Evolutionary conservation across 768 basidiomycete genomes (phyloP).

Genomic region (Hypholoma sublateritium): DNA sequence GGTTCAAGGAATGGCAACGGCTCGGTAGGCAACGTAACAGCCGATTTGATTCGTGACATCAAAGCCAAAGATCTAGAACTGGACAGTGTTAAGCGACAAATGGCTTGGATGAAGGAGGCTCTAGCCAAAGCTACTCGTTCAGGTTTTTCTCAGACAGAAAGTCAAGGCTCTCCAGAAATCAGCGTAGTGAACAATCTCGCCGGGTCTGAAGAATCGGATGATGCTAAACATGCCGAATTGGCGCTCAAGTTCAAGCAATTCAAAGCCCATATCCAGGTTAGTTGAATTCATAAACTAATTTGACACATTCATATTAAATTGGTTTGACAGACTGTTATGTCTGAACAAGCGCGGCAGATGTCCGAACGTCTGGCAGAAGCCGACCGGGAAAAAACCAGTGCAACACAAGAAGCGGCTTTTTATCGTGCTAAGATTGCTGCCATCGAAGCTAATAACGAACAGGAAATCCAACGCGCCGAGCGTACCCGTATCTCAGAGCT

Average conservation of each 20-base stretch:
- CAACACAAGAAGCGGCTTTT: constrained; percentile 92
- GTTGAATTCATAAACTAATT: constrained; percentile 15
- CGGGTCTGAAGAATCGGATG: constrained; percentile 39
- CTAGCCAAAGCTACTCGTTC: constrained; percentile 71
- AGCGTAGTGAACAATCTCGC: constrained; percentile 22
- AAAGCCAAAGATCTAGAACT: constrained; percentile 83
- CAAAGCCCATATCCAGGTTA: constrained; percentile 82
- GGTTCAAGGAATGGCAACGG: constrained; percentile 42
- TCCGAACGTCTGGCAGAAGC: constrained; percentile 81
- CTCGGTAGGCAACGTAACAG: constrained; percentile 68
- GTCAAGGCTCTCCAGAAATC: constrained; percentile 43
- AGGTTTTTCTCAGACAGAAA: constrained; percentile 70
- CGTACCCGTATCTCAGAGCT: constrained; percentile 74
- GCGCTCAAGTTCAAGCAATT: constrained; percentile 85
- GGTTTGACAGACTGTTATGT: constrained; percentile 59
- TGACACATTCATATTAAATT: constrained; percentile 2
- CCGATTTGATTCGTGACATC: constrained; percentile 77
- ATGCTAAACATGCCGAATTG: constrained; percentile 63
- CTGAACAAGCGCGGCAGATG: constrained; percentile 71
- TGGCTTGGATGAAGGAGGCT: constrained; percentile 85
- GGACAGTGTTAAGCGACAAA: constrained; percentile 71
- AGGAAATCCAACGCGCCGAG: constrained; percentile 71
- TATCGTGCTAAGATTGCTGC: constrained; percentile 95
- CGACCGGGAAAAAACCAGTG: constrained; percentile 72
- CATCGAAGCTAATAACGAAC: constrained; percentile 66